A percentile compares a stretch with the other conserved stretches of the same genome.
Evolutionary conservation across 345 rosid species (phyloP).

Genomic region (Camelina laxa): DNA sequence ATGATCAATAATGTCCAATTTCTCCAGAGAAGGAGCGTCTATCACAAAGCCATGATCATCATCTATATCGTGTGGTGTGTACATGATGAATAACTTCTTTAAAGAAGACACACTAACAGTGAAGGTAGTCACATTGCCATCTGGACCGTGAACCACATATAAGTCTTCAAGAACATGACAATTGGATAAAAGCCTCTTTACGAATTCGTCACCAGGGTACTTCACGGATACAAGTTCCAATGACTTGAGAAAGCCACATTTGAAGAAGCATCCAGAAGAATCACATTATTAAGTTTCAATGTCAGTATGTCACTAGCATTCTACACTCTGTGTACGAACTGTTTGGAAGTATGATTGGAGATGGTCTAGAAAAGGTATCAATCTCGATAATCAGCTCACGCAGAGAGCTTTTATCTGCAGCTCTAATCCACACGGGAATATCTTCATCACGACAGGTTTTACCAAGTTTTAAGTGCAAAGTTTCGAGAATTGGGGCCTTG

Average conservation of each 20-base stretch:
- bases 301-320: slow-evolving; percentile 11
- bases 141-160: background rate
- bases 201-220: slow-evolving; percentile 12
- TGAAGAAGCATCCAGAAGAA: background rate
- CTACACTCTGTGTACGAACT: background rate
- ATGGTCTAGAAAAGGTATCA: background rate
- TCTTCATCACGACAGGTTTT: no score
- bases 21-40: background rate
- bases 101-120: background rate
- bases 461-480: background rate
- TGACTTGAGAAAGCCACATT: background rate
- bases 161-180: no score
- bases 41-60: background rate
- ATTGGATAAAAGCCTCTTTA: no score
- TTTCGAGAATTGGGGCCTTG: background rate
- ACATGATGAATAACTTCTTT: background rate
- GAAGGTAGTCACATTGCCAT: background rate
- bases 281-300: background rate
- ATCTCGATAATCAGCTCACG: background rate
- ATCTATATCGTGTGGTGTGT: background rate
- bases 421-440: background rate
- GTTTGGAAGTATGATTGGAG: background rate
- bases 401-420: background rate
- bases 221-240: background rate
- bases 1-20: background rate